Percentiles rank a stretch among this genome's conserved stretches.
phyloP scores from a whole-genome alignment of 1,284 basidiomycete species.

The Pseudozyma pruni region DNA sequence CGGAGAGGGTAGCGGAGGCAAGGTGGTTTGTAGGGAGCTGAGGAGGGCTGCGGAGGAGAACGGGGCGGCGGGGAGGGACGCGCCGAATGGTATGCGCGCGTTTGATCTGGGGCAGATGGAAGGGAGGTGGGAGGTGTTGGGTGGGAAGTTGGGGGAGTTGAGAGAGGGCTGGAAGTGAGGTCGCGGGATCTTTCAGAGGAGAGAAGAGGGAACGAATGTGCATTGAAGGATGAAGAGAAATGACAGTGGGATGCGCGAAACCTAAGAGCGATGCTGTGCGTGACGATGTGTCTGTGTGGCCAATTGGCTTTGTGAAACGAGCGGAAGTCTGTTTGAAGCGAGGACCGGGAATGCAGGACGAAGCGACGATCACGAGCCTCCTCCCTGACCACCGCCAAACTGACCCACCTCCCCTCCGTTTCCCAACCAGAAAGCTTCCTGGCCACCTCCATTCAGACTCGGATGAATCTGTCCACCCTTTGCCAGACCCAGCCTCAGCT shows the following conservation, averaged over 20 bases:
- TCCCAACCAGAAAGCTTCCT: too few species aligned
- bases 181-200: neutral
- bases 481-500: neutral
- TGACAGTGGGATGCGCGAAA: neutral
- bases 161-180: conserved; percentile 23
- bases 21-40: conserved; percentile 11
- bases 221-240: neutral
- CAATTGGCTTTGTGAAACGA: neutral
- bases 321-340: neutral
- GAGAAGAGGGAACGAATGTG: neutral
- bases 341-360: too few species aligned
- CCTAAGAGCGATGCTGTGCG: too few species aligned
- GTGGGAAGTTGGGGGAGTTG: neutral
- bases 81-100: conserved; percentile 37
- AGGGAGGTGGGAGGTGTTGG: conserved; percentile 12
- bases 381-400: too few species aligned
- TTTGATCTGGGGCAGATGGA: conserved; percentile 14
- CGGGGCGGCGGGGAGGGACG: conserved; percentile 5
- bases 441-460: too few species aligned
- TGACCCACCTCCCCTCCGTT: neutral
- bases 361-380: too few species aligned
- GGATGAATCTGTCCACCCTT: neutral
- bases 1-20: neutral
- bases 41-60: neutral
- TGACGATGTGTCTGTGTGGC: too few species aligned